A percentile compares a stretch with the other conserved stretches of the same genome.
Conservation (phyloP, 345 rosid species). For the Eucalyptus guilfoylei region DNA sequence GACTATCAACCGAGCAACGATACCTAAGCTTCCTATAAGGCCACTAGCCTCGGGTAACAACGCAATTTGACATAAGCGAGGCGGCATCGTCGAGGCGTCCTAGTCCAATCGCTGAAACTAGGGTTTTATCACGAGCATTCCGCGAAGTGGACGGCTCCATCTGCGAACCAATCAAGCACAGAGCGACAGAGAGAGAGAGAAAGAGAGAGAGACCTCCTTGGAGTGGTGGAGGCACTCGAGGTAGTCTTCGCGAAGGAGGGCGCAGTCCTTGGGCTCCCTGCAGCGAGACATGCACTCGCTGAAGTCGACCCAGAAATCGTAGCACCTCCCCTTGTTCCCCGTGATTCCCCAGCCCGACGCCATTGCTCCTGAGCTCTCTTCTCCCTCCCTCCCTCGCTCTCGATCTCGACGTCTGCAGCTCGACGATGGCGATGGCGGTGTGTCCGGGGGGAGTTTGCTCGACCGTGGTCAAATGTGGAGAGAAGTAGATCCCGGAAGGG, state of each 20-base stretch:
- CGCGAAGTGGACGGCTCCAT: neutral
- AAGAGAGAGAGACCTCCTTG: constrained; percentile 57
- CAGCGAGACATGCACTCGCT: constrained; percentile 95
- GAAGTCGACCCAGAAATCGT: constrained; percentile 86
- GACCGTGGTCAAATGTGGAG: neutral
- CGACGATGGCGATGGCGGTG: neutral
- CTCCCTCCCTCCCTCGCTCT: neutral
- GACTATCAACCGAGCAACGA: neutral
- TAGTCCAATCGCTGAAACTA: neutral
- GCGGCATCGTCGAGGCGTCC: neutral
- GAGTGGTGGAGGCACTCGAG: constrained; percentile 98
- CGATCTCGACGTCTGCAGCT: neutral
- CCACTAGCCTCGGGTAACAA: no score
- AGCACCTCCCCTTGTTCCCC: constrained; percentile 91
- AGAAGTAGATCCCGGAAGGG: neutral
- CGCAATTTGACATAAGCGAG: neutral
- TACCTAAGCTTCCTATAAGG: neutral
- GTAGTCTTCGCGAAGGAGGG: constrained; percentile 87
- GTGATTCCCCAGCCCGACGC: constrained; percentile 98
- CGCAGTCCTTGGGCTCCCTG: constrained; percentile 92
- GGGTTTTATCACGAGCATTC: neutral
- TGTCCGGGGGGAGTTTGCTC: neutral
- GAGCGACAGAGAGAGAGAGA: neutral
- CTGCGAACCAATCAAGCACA: neutral
- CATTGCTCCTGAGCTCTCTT: constrained; percentile 11